Evolutionary conservation across 2,329 filamentous ascomycete species (phyloP), one percentile per base, ranked within the genome.

Genomic region (Cyphellophora europaea): DNA sequence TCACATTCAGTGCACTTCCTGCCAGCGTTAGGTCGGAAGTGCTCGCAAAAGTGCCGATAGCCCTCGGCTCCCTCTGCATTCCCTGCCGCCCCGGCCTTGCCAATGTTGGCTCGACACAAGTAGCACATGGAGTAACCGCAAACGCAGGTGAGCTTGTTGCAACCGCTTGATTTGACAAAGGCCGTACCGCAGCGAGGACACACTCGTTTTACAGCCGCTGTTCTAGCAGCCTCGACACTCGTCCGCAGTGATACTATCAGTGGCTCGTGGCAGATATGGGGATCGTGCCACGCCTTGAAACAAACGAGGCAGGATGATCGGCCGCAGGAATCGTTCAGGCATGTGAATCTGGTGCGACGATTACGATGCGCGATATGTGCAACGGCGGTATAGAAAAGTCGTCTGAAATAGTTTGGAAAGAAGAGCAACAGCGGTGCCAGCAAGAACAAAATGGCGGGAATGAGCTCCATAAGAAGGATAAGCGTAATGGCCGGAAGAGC

Each of bases 111-210:
- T 27, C 91, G 83, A 58, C 91, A 98, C 30, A 96, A 77, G 53
- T 98, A 98, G 57, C 91, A 98, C 89, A 96, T 96, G 49, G 83
- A 82, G 62, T 96, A 96, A 6, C 91, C 91, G 59, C 91, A 98
- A 11, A 87, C 79, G 55, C 91, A 96, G 5, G 86, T 89, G 27
- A 98, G 71, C 63, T 96, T 96, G 67, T 98, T 98, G 71, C 91
- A 98, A 51, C 91, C 91, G 16, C 80, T 79, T 5, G 78, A 81
- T 58, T 96, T 96, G 61, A 98, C 84, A 56, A 96, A 96, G 11
- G 80, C 84, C 6, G 88, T 84, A 48, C 84, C 81, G 66, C 91
- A 98, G 31, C 81, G 76, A 6, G 91, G 91, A 56, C 91, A 98
- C 6, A 91, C 89, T 33, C 91, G 82, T 63, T 96, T 98, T 55